Conservation (phyloP, 345 rosid species). For the Viola odorata region DNA sequence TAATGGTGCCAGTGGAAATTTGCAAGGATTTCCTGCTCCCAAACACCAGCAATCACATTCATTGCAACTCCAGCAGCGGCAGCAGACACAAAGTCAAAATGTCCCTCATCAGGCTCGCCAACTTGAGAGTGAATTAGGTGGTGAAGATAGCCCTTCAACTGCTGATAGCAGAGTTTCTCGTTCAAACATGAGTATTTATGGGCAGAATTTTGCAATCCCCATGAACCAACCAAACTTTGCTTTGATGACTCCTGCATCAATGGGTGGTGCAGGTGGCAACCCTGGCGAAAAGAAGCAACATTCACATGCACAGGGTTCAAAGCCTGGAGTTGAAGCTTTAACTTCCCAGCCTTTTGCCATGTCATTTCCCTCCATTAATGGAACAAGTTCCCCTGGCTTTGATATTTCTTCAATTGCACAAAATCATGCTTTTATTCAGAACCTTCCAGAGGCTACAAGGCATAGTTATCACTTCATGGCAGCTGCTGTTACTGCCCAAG, state of each 20-base stretch:
- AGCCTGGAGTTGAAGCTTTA: constrained; percentile 53
- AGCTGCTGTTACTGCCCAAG: constrained; percentile 58
- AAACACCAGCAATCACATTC: constrained; percentile 55
- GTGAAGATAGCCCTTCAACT: constrained; percentile 78
- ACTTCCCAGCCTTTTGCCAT: constrained; percentile 76
- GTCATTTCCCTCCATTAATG: constrained; percentile 74
- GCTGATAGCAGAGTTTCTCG: constrained; percentile 73
- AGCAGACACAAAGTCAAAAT: constrained; percentile 53
- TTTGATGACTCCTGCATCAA: constrained; percentile 50
- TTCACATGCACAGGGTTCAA: constrained; percentile 41
- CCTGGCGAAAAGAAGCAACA: constrained; percentile 64
- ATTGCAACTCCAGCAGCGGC: constrained; percentile 53
- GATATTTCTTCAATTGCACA: constrained; percentile 72
- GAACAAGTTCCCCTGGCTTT: constrained; percentile 45
- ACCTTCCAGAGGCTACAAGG: constrained; percentile 63
- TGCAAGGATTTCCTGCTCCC: constrained; percentile 62
- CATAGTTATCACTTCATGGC: constrained; percentile 57
- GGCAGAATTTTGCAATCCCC: constrained; percentile 63
- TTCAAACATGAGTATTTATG: constrained; percentile 43
- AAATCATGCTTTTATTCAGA: constrained; percentile 73
- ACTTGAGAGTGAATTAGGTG: constrained; percentile 50
- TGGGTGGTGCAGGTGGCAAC: constrained; percentile 41
- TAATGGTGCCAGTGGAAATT: constrained; percentile 39
- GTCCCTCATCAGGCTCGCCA: constrained; percentile 53
- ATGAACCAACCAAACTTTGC: constrained; percentile 60